Base-by-base conservation (phyloP, 2,329 filamentous ascomycete genomes). In the Sodiomyces alkalinus region DNA sequence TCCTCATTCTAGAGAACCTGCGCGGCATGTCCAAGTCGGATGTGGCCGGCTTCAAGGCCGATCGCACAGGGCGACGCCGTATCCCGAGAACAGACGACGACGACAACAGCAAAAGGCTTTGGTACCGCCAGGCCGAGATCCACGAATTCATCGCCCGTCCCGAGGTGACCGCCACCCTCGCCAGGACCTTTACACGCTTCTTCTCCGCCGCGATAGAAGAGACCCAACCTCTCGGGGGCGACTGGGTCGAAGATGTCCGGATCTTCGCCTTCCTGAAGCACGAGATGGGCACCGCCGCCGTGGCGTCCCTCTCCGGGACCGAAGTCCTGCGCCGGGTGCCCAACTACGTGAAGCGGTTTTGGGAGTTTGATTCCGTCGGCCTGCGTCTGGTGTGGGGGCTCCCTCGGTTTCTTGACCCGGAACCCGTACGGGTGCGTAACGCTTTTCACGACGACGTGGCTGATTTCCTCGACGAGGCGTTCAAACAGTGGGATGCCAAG, bases 271-370 rank as follows among this genome's bases (percentile, higher is more conserved):
- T 43, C 11, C 23, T 45, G 5, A 36, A 33, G 19, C 13, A 16
- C 3, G 34, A 43, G 7, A 42, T 50, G 35, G 31, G 32, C 3
- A 30, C 40, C 12, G 33, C 34, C 4, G 42, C 44, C 5, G 26
- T 40, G 5, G 26, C 29, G 2, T 27, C 45, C 0, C 27, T 50
- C 2, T 37, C 37, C 19, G 48, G 48, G 2, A 28, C 39, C 1
- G 17, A 28, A 2, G 18, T 51, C 1, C 11, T 49, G 5, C 36
- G 41, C 9, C 14, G 43, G 5, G 41, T 41, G 9, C 45, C 46
- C 2, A 39, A 28, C 8, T 40, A 46, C 14, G 26, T 41, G 7
- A 35, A 48, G 0, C 23, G 28, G 8, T 44, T 46, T 15, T 46
- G 41, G 43, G 29, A 31, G 0, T 48, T 45, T 15, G 44, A 50